Evolutionary conservation across 2,329 filamentous ascomycete genomes (phyloP), one percentile per base, ranked within the genome.

Genomic region (Colletotrichum sp.): DNA sequence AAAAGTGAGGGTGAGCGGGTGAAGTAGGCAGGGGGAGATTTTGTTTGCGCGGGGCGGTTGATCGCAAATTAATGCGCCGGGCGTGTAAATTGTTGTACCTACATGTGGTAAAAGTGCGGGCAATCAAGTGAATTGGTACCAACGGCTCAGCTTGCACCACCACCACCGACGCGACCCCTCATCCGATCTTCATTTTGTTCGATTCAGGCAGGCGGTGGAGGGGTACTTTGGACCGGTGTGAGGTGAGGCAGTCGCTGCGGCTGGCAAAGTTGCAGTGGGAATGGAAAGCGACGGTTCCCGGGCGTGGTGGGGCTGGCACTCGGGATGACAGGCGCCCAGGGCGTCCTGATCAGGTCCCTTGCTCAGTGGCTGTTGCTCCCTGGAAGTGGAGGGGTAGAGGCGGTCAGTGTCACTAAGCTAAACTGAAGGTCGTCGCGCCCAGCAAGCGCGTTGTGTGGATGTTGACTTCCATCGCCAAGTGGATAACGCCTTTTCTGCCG

Each of bases 41-140:
- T 64, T 24, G 72, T 75, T 72, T 75, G 55, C 63, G 73, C 73
- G 67, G 65, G 59, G 73, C 63, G 59, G 59, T 71, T 75, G 67
- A 75, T 71, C 59, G 59, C 63, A 75, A 67, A 75, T 64, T 72
- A 67, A 63, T 70, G 57, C 67, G 67, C 57, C 67, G 39, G 67
- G 30, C 36, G 32, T 61, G 36, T 59, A 70, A 70, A 70, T 63
- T 63, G 69, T 30, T 69, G 39, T 61, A 59, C 66, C 63, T 32
- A 24, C 43, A 21, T 52, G n/a, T 52, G 43, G 43, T 67, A 32
- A 60, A 32, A 74, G 48, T 71, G 67, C 59, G 71, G 43, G 60
- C 60, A 65, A 36, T 32, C 28, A 36, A 57, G 32, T 55, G 43
- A 55, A 32, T 72, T 59, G 65, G 48, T 68, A 39, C 66, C 32